Evolutionary conservation across 805 yeast genomes (phyloP).

Genomic region (Saturnispora quitensis): DNA sequence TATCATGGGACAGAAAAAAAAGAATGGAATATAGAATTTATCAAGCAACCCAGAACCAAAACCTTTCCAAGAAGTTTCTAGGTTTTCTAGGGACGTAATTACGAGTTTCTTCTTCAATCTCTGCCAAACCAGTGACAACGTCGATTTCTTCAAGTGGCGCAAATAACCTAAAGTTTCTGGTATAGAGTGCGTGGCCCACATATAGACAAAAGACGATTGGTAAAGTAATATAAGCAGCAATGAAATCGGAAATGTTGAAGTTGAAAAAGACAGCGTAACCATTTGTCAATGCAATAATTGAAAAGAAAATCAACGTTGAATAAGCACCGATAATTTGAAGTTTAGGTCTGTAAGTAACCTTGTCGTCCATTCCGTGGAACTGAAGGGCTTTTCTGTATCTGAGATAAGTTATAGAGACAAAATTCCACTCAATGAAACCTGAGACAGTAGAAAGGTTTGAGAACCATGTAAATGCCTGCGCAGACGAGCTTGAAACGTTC

Average conservation of each 20-base stretch:
- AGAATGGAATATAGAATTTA: neutral
- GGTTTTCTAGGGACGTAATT: constrained; percentile 23
- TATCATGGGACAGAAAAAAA: neutral
- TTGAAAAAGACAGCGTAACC: constrained; percentile 57
- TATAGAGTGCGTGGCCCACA: constrained; percentile 46
- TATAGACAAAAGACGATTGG: constrained; percentile 46
- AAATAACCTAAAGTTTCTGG: constrained; percentile 36
- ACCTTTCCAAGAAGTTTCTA: constrained; percentile 34
- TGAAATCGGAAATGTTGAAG: constrained; percentile 43
- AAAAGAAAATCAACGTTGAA: constrained; percentile 34
- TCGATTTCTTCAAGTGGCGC: constrained; percentile 52
- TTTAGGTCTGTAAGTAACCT: constrained; percentile 48
- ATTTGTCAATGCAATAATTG: constrained; percentile 38
- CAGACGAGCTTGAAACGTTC: constrained; percentile 50
- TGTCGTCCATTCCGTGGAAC: constrained; percentile 41
- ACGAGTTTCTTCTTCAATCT: constrained; percentile 46
- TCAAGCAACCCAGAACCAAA: constrained; percentile 42
- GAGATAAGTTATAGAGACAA: constrained; percentile 43
- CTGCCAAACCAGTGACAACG: constrained; percentile 50
- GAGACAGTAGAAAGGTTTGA: constrained; percentile 58
- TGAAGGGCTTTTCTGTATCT: constrained; percentile 58
- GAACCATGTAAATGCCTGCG: constrained; percentile 59
- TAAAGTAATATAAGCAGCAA: constrained; percentile 59
- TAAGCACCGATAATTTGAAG: constrained; percentile 54
- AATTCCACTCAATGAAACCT: constrained; percentile 59